These are phyloP conservation scores for Cordyceps cicadae DNA, from an alignment of 2,329 filamentous ascomycete genomes.

Conservation along the genomic window DNA sequence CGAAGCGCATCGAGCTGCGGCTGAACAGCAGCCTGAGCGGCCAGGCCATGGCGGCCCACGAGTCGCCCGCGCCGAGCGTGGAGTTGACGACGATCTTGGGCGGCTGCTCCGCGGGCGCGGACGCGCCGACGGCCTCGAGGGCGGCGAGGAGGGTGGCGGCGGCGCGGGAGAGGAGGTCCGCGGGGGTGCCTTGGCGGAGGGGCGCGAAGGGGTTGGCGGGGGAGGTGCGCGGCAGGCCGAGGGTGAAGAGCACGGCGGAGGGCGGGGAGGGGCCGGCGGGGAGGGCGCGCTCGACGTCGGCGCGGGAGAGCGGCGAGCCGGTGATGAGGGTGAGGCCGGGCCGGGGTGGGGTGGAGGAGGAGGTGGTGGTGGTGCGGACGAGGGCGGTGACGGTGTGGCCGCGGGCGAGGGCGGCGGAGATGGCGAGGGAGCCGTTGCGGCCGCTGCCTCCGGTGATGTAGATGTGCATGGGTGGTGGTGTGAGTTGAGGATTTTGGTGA, in stretches of 20 bases:
- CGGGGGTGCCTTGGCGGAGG: constrained; percentile 28
- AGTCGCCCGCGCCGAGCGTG: constrained; percentile 40
- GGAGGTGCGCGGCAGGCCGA: constrained; percentile 36
- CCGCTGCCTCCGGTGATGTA: constrained; percentile 40
- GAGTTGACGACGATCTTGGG: constrained; percentile 41
- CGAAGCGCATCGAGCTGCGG: constrained; percentile 35
- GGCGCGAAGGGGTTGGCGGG: constrained; percentile 42
- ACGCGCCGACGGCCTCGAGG: constrained; percentile 25
- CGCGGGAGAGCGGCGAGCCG: constrained; percentile 28
- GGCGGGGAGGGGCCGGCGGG: constrained; percentile 15
- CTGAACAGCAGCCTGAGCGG: constrained; percentile 36
- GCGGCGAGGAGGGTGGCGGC: constrained; percentile 27
- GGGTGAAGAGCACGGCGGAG: constrained; percentile 38
- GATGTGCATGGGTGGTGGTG: constrained; percentile 30
- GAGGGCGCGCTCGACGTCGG: constrained; percentile 31
- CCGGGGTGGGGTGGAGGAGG: constrained; percentile 21
- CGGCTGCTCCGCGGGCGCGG: neutral
- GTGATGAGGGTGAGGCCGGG: constrained; percentile 29
- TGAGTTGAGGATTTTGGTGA: too few species aligned
- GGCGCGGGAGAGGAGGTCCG: constrained; percentile 38
- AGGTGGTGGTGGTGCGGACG: constrained; percentile 31
- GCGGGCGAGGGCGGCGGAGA: constrained; percentile 30
- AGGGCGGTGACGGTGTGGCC: constrained; percentile 38
- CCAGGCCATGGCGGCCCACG: constrained; percentile 32
- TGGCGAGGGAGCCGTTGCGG: constrained; percentile 36